Conservation (phyloP, 163 green algal genomes). For the Scenedesmus sp. region DNA sequence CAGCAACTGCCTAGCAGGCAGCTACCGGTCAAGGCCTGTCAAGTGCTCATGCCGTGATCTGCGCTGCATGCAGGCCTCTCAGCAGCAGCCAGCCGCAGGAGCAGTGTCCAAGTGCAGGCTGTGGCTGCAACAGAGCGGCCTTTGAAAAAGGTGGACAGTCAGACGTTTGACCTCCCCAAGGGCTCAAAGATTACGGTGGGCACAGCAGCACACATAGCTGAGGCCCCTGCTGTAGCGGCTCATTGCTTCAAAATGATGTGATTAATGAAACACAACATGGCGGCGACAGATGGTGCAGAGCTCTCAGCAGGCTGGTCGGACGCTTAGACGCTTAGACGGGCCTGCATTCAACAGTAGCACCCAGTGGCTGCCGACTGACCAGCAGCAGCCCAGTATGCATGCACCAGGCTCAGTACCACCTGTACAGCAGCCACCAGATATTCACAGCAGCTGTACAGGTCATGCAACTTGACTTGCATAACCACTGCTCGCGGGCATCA, state of each 20-base stretch:
- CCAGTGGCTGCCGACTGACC: neutral
- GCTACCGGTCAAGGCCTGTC: neutral
- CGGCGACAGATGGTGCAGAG: neutral
- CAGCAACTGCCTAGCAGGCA: neutral
- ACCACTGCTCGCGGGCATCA: neutral
- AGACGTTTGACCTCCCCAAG: slow-evolving; percentile 44
- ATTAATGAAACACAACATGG: neutral
- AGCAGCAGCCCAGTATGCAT: neutral
- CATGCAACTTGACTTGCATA: neutral
- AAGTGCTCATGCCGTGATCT: neutral
- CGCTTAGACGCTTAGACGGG: neutral
- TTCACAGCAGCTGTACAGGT: neutral
- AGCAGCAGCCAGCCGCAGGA: slow-evolving; percentile 10
- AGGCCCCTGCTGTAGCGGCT: neutral
- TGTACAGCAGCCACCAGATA: neutral
- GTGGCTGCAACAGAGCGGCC: slow-evolving; percentile 43
- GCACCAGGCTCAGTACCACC: neutral
- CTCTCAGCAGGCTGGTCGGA: neutral
- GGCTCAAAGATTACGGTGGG: slow-evolving; percentile 30
- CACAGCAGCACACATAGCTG: neutral
- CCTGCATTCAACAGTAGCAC: neutral
- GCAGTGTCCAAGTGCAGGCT: slow-evolving; percentile 15
- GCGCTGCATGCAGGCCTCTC: neutral
- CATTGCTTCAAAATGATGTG: neutral
- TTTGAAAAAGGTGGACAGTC: slow-evolving; percentile 15